Conservation (phyloP, 148 eudicot genomes). For the Selenicereus undatus region DNA sequence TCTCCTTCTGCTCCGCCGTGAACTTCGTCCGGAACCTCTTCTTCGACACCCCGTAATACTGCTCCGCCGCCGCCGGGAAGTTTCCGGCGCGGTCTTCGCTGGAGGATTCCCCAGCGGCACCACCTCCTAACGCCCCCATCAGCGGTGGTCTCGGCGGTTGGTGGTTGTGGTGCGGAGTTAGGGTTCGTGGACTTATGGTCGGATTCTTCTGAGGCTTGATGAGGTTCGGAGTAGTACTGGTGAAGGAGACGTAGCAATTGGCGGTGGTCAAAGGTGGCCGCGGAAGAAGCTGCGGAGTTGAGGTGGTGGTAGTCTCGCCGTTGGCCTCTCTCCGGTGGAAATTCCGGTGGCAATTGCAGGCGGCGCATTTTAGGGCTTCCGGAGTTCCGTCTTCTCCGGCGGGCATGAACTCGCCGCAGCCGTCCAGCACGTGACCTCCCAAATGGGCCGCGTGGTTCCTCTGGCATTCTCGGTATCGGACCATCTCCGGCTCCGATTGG, state of each 20-base stretch:
- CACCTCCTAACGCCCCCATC: constrained; percentile 66
- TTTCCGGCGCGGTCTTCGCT: constrained; percentile 48
- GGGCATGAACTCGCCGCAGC: constrained; percentile 93
- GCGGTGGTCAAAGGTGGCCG: constrained; percentile 17
- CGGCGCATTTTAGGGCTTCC: constrained; percentile 61
- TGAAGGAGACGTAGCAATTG: constrained; percentile 25
- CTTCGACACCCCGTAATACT: constrained; percentile 9
- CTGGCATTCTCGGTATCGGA: constrained; percentile 56
- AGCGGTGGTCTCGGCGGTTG: constrained; percentile 22
- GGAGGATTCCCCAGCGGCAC: constrained; percentile 55
- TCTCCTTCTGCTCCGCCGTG: constrained; percentile 33
- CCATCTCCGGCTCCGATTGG: constrained; percentile 14
- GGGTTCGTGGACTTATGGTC: background rate
- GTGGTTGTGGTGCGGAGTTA: background rate
- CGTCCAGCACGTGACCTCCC: constrained; percentile 72
- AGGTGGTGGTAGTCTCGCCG: constrained; percentile 15
- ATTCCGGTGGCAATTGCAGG: constrained; percentile 86
- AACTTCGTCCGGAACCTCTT: constrained; percentile 41
- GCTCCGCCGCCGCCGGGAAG: background rate
- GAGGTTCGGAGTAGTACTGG: constrained; percentile 17
- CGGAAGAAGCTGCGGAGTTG: constrained; percentile 16
- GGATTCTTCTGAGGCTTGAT: constrained; percentile 10
- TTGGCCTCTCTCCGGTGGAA: constrained; percentile 64
- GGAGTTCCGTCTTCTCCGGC: constrained; percentile 47
- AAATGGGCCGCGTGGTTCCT: constrained; percentile 72